Conservation (phyloP, 2,329 filamentous ascomycete species). For the Diplodia sapinea region DNA sequence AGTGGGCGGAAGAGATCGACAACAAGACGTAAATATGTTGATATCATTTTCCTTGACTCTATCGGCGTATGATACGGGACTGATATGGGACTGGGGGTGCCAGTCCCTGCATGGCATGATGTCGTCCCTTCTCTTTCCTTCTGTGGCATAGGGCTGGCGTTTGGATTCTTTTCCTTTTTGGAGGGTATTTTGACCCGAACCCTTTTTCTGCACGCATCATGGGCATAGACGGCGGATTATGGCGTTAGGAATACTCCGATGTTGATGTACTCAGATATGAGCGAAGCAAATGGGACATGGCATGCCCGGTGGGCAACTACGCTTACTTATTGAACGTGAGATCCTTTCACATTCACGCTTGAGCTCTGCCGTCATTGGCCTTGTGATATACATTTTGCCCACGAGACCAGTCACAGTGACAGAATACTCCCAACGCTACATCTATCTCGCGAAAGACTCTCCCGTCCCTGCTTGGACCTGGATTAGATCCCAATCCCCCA, state of each 20-base stretch:
- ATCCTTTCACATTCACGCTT: too few species aligned
- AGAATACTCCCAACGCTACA: too few species aligned
- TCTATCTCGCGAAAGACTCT: too few species aligned
- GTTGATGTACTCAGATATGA: not conserved
- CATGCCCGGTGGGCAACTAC: not conserved
- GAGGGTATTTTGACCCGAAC: not conserved
- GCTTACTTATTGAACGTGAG: not conserved
- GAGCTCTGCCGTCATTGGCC: too few species aligned
- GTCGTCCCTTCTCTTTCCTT: not conserved
- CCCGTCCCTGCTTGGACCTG: too few species aligned
- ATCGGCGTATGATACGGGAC: not conserved
- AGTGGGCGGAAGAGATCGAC: conserved; percentile 69
- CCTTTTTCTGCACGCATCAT: not conserved
- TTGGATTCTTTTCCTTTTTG: not conserved
- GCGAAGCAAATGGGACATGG: not conserved
- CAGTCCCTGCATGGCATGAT: conserved; percentile 7
- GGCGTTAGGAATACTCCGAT: not conserved
- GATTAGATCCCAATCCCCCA: too few species aligned
- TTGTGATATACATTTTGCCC: too few species aligned
- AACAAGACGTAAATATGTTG: not conserved
- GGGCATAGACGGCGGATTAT: not conserved
- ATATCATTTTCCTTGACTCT: not conserved
- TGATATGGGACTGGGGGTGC: not conserved
- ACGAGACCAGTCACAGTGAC: too few species aligned
- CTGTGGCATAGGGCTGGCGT: not conserved